A percentile compares a stretch with the other conserved stretches of the same genome.
Conservation (phyloP, 441 rosid species). For the Erodium texanum region DNA sequence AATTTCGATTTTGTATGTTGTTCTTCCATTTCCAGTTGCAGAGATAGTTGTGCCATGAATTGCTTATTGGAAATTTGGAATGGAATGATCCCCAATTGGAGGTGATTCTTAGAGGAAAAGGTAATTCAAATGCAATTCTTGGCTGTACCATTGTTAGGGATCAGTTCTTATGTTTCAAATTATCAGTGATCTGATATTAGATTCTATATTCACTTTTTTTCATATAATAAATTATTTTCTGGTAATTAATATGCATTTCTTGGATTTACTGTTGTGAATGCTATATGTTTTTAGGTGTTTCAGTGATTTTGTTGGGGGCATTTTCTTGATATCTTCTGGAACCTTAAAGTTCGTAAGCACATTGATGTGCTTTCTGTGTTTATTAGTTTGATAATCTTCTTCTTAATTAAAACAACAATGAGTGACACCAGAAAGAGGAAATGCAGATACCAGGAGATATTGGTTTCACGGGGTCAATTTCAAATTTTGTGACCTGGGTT, state of each 20-base stretch:
- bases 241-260: neutral
- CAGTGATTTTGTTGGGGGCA: neutral
- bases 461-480: neutral
- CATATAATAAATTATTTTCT: too few species aligned
- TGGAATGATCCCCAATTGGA: neutral
- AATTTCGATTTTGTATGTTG: neutral
- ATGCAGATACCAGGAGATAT: neutral
- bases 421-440: neutral
- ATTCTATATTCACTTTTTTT: neutral
- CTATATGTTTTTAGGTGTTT: neutral
- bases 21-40: neutral
- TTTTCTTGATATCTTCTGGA: neutral
- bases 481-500: neutral
- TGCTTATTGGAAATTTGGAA: neutral
- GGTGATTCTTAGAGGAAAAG: neutral
- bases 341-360: too few species aligned
- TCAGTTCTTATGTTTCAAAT: neutral
- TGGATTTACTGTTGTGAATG: neutral
- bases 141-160: neutral
- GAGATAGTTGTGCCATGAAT: neutral
- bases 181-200: neutral
- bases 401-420: neutral
- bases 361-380: neutral
- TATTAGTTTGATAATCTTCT: neutral
- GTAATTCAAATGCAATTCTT: neutral